Base-by-base conservation (phyloP, 2,329 filamentous ascomycete species). In the Nothomitra cinnamomea region DNA sequence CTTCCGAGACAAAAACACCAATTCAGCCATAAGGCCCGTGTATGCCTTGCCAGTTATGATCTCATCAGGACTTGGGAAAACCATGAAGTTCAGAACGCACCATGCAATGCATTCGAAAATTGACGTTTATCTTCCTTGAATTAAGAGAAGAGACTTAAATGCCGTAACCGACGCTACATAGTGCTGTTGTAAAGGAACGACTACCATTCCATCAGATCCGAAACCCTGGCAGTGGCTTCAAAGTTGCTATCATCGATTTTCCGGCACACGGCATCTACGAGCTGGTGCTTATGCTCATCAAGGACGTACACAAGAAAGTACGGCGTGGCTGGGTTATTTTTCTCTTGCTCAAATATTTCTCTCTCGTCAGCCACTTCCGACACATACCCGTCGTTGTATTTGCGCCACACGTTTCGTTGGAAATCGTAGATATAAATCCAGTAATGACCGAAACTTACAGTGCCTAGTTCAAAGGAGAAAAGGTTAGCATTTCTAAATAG, bases 341-440 rank as follows among this genome's bases (percentile, higher is more conserved):
- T 76, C 50, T 85, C 73, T 57, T 78, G 74, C 22, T 77, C 72
- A 58, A 92, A 81, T 41, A 95, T 85, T 51, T 83, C 77, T 15
- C 73, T 72, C 6, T 77, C 72, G 60, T 85, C 76, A 13, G 72
- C 70, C 24, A 80, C 76, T 58, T 85, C 79, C 2, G 78, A 82
- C 22, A 98, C 88, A 15, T 75, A 76, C 53, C 83, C 83, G 62
- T 98, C 92, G 64, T 98, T 98, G 72, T 95, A 98, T 62, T 86
- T 87, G 55, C 88, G 82, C 89, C 92, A 98, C 19, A 89, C 72
- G 36, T 80, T 70, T 48, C 79, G 77, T 58, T 82, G 77, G 65
- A 94, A 94, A 69, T 96, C 92, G 62, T 82, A 85, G 58, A 98
- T 94, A 76, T 89, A 95, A 45, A 95, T 87, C 83, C 87, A 95